Evolutionary conservation across 306 rosid species (phyloP), one percentile per base, ranked within the genome.

Genomic region (Cyclanthera cordifolia): DNA sequence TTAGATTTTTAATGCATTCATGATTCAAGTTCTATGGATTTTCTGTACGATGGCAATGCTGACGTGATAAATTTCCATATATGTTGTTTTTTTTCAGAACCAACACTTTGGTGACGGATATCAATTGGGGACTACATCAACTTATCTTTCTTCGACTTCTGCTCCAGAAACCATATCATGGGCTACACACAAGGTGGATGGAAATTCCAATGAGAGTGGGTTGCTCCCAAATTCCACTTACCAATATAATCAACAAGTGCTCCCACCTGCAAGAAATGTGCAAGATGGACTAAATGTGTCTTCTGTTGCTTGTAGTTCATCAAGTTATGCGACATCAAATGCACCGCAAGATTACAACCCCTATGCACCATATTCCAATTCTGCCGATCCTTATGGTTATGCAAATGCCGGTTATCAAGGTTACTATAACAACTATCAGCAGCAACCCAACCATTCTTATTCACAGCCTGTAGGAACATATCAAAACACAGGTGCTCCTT

Each of bases 401-500:
- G 96, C 88, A 91, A 94, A 86, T 73, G 48, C 84, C 72, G 97
- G 90, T 74, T 94, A 83, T 82, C 80, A 83, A 17, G 78, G 88
- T 77, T 90, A 94, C 87, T 88, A 86, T 85, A 86, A 75, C 82
- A 85, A 45, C 88, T 88, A 88, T 72, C 99, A 86, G 81, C 99
- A 86, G 83, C 96, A 94, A 71, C 83, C 97, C 75, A 90, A 80
- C 84, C 86, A 77, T 74, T 70, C 97, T 73, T 90, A 90, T 82
- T 77, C 99, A 73, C 99, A 93, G 82, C 88, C 94, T 28, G 97
- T 90, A 86, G 98, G 95, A 82, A 87, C 99, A 77, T 86, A 90
- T 85, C 97, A 90, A 94, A 94, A 90, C 81, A 86, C 99, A 94
- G 99, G 99, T 88, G 97, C 97, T 94, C 99, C 99, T 94, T 90